Evolutionary conservation across 2,329 filamentous ascomycete genomes (phyloP).

Genomic region (Xylogone sp.): DNA sequence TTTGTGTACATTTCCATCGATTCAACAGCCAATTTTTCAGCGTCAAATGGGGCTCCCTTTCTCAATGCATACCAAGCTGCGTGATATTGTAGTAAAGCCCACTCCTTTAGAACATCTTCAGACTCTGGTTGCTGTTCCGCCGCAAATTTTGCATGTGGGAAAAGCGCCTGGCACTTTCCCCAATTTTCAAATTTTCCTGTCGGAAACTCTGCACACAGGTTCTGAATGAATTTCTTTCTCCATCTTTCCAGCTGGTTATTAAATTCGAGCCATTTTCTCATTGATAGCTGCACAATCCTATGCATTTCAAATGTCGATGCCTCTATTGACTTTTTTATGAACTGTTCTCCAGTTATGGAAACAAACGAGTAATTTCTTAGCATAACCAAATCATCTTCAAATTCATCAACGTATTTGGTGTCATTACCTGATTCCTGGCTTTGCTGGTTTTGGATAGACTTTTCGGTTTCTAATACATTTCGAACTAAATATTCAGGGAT

Average conservation of each 20-base stretch:
- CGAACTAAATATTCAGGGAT: conserved; percentile 33
- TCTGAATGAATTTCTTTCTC: conserved; percentile 25
- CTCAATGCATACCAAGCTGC: conserved; percentile 15
- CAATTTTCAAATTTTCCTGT: conserved; percentile 18
- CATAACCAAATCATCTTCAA: conserved; percentile 30
- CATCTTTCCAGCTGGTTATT: conserved; percentile 24
- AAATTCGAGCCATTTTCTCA: conserved; percentile 28
- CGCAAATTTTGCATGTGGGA: conserved; percentile 16
- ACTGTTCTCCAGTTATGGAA: conserved; percentile 22
- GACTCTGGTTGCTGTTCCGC: conserved; percentile 11
- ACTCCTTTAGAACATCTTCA: conserved; percentile 10
- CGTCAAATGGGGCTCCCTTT: conserved; percentile 12
- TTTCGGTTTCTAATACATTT: conserved; percentile 8
- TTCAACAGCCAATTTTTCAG: conserved; percentile 4
- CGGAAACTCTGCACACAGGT: conserved; percentile 20
- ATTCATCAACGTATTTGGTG: conserved; percentile 8
- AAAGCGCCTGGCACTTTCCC: conserved; percentile 14
- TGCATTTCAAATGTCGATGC: conserved; percentile 17
- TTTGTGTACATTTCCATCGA: conserved; percentile 13
- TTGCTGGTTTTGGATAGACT: neutral
- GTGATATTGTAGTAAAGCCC: conserved; percentile 15
- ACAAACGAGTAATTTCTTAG: conserved; percentile 36
- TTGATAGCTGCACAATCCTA: conserved; percentile 22
- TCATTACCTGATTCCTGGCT: conserved; percentile 3
- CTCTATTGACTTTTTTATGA: conserved; percentile 23